Evolutionary conservation across 2,329 filamentous ascomycete genomes (phyloP), one percentile per base, ranked within the genome.

Genomic region (Penicillium digitatum): DNA sequence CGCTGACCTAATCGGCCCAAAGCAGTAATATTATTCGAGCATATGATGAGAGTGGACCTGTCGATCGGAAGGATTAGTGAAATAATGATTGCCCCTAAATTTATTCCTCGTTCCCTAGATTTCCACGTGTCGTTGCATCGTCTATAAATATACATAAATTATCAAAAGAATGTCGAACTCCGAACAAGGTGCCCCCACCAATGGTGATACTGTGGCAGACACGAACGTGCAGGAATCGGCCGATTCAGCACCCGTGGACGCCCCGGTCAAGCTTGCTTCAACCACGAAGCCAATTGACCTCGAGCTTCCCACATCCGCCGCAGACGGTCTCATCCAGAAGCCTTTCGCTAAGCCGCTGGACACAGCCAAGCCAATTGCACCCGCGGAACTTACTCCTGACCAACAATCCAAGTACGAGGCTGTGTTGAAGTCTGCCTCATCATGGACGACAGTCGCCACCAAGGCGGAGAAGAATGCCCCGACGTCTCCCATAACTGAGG

Each of bases 401-500:
- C 89, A 97, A 75, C 76, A 89, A 69, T 72, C 80, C 62, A 96
- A 96, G 76, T 97, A 96, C 76, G 82, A 87, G 40, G 78, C 84
- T 60, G 80, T 97, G 48, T 82, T 97, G 43, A 79, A 82, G 44
- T 81, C 82, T 50, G 90, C 86, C 42, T 86, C 82, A 61, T 76
- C 78, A 64, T 95, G 91, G 88, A 84, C 82, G 12, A 84, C 85
- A 10, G 76, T 95, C 26, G 85, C 84, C 32, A 83, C 82, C 38
- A 84, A 85, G 20, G 79, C 80, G 7, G 82, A 82, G 51, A 87
- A 83, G 59, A 78, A 77, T 52, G 76, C 82, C 11, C 73, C 79
- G 10, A 77, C 78, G 58, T 81, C 83, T 2, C 85, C 89, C 2
- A 76, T 97, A 55, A 86, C 84, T 48, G 90, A 95, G 55, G 77